Percentiles rank a stretch among this genome's conserved stretches.
phyloP scores from a whole-genome alignment of 1,284 basidiomycete genomes.

The Boletellus deceptivus region DNA sequence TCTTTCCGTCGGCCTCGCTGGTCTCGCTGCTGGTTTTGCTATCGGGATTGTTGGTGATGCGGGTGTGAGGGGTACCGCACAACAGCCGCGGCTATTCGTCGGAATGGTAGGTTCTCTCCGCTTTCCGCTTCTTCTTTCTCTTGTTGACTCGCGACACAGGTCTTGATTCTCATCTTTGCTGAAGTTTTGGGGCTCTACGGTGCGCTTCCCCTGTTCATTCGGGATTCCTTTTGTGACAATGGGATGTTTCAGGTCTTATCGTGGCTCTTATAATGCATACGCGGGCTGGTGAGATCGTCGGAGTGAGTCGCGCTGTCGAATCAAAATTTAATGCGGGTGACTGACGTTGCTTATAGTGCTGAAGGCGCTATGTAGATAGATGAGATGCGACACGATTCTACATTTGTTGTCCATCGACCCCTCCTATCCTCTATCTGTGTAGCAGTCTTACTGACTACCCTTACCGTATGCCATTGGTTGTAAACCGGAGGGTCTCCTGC shows the following conservation, averaged over 20 bases:
- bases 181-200: slow-evolving; percentile 83
- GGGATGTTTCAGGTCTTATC: slow-evolving; percentile 57
- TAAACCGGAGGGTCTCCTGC: neutral
- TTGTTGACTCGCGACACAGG: slow-evolving; percentile 36
- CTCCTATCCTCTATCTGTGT: slow-evolving; percentile 1
- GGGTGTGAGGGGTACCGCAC: slow-evolving; percentile 86
- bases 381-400: slow-evolving; percentile 4
- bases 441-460: slow-evolving; percentile 14
- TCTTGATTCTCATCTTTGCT: slow-evolving; percentile 79
- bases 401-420: slow-evolving; percentile 13
- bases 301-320: slow-evolving; percentile 15
- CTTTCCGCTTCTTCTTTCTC: neutral
- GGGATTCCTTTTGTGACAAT: neutral
- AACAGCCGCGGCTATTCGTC: slow-evolving; percentile 93
- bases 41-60: slow-evolving; percentile 97
- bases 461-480: neutral
- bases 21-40: slow-evolving; percentile 88
- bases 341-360: slow-evolving; percentile 20
- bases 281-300: slow-evolving; percentile 38
- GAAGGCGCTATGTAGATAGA: slow-evolving; percentile 16
- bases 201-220: slow-evolving; percentile 16
- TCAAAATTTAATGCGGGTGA: neutral
- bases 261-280: slow-evolving; percentile 91
- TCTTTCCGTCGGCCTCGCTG: slow-evolving; percentile 83
- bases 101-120: slow-evolving; percentile 56